Evolutionary conservation across 208 protist species (phyloP).

Genomic region (Herpetomonas samuelpessoai): DNA sequence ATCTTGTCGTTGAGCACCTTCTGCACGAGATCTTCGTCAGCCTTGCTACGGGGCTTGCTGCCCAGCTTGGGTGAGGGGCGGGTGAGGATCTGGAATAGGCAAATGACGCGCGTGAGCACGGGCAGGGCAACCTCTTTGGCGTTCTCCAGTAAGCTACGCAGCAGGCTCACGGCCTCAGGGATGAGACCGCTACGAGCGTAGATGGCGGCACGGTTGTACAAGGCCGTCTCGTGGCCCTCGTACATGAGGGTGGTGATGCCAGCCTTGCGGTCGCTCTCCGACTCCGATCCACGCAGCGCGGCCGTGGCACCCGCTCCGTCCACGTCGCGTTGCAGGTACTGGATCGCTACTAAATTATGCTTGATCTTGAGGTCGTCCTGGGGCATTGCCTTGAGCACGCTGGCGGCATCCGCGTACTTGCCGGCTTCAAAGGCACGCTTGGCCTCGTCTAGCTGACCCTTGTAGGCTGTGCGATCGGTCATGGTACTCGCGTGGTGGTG

Average conservation of each 20-base stretch:
- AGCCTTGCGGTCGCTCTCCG: constrained; percentile 23
- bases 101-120: constrained; percentile 53
- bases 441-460: constrained; percentile 55
- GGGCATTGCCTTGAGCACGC: constrained; percentile 50
- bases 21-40: constrained; percentile 81
- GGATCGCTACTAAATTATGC: constrained; percentile 77
- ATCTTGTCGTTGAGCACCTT: constrained; percentile 49
- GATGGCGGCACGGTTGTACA: constrained; percentile 77
- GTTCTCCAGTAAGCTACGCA: constrained; percentile 73
- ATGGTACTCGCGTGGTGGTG: no score
- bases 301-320: constrained; percentile 50
- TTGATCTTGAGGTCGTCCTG: constrained; percentile 77
- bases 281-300: constrained; percentile 21
- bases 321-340: constrained; percentile 56
- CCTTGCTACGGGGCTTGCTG: constrained; percentile 38
- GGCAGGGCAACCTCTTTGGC: constrained; percentile 41
- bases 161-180: constrained; percentile 54
- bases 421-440: constrained; percentile 63
- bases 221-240: constrained; percentile 76
- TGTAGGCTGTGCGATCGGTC: constrained; percentile 9
- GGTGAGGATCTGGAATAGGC: constrained; percentile 82
- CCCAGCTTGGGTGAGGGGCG: constrained; percentile 30
- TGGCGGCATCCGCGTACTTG: constrained; percentile 66
- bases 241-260: constrained; percentile 51
- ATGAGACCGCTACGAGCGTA: constrained; percentile 60